Evolutionary conservation across 2,329 filamentous ascomycete genomes (phyloP), one percentile per base, ranked within the genome.

Genomic region (Fusarium humuli): DNA sequence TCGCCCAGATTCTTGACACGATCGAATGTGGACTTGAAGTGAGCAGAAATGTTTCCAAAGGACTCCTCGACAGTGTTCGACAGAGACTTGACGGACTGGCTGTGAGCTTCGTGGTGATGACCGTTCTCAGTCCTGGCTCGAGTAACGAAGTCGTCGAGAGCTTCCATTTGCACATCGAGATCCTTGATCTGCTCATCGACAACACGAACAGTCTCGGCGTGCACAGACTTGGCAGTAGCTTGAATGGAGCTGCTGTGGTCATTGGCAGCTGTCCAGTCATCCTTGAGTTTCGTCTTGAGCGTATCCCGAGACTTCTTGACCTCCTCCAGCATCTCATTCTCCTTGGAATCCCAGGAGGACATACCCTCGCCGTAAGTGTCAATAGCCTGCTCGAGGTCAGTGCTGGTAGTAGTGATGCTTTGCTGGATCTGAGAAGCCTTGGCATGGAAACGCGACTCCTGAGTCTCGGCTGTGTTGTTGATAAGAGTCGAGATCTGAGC

Each of bases 151-250:
- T 95, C 93, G 75, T 98, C 95, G 10, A 99, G 86, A 2, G 93
- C 92, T 60, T 90, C 88, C 88, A 99, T 94, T 79, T 98, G 94
- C n/a, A 86, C 87, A 65, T 92, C 91, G 77, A 99, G 91, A 72
- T 97, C 93, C 59, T 88, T 87, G 82, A 97, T 92, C 81, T 99
- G 96, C 61, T 92, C 91, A 75, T 95, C 92, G 14, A 98, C 94
- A 61, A 97, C 95, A 9, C 91, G 91, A 30, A 97, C 89, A 0
- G 95, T 98, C 80, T 97, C 92, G 34, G 92, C 91, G 72, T 99
- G 94, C 2, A 98, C 94, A 4, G 93, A 93, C 73, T 92, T 92
- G 1, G 95, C 94, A 0, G 92, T 92, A 10, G 88, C 86, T 73
- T 95, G 93, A 73, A 99, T 95, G 8, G 91, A 90, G n/a, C 86